These are phyloP conservation scores for Letharia columbiana DNA, from an alignment of 495 filamentous ascomycete genomes.

Conservation along the genomic window DNA sequence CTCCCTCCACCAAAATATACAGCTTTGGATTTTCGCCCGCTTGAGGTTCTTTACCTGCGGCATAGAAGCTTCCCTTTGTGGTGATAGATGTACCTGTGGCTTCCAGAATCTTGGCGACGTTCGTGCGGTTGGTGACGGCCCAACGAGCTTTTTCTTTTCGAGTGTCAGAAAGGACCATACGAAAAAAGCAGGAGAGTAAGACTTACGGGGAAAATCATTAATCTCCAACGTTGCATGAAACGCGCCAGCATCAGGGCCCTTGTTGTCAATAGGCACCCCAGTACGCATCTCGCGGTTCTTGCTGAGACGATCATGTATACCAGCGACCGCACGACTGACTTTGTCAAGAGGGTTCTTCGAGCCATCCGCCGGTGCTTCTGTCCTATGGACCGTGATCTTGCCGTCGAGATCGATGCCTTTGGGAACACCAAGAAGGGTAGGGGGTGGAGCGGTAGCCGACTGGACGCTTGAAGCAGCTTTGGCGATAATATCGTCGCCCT, in stretches of 20 bases:
- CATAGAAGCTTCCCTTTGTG: constrained; percentile 88
- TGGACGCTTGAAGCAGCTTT: constrained; percentile 59
- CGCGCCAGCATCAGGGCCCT: constrained; percentile 91
- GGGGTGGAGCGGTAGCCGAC: constrained; percentile 41
- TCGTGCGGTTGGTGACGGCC: constrained; percentile 98
- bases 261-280: constrained; percentile 96
- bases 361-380: constrained; percentile 46
- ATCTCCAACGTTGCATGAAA: constrained; percentile 98
- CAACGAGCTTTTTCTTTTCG: constrained; percentile 82
- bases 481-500: constrained; percentile 51
- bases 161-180: constrained; percentile 25
- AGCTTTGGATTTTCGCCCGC: constrained; percentile 74
- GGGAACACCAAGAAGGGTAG: constrained; percentile 42
- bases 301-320: constrained; percentile 79
- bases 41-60: constrained; percentile 68
- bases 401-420: constrained; percentile 61
- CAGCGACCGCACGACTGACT: constrained; percentile 73
- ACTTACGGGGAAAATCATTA: constrained; percentile 91
- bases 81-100: constrained; percentile 93
- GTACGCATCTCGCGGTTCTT: constrained; percentile 77
- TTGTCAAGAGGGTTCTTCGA: constrained; percentile 70
- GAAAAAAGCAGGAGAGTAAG: constrained; percentile 5
- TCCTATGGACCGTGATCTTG: constrained; percentile 74
- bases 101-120: constrained; percentile 97
- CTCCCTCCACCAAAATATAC: constrained; percentile 95